Evolutionary conservation across 805 yeast species (phyloP).

Genomic region (Torulaspora gathmanii): DNA sequence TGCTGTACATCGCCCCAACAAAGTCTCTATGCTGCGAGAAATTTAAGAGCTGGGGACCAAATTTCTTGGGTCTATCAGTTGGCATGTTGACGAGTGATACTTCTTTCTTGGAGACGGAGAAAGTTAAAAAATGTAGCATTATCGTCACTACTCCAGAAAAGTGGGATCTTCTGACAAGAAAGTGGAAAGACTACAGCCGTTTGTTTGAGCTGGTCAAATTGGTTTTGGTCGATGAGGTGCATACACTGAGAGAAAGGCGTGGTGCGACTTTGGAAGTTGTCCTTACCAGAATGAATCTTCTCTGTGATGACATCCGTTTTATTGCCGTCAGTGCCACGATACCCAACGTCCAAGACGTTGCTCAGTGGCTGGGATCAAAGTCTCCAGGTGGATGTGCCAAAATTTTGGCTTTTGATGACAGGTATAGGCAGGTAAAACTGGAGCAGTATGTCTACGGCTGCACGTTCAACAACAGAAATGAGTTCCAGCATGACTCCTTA

Average conservation of each 20-base stretch:
- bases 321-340: constrained; percentile 51
- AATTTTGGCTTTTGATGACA: constrained; percentile 43
- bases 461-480: constrained; percentile 38
- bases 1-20: constrained; percentile 55
- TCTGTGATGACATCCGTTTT: constrained; percentile 38
- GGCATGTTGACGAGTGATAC: constrained; percentile 56
- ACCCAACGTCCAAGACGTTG: constrained; percentile 47
- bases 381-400: constrained; percentile 29
- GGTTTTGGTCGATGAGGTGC: constrained; percentile 47
- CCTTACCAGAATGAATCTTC: constrained; percentile 44
- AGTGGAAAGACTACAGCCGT: constrained; percentile 42
- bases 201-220: constrained; percentile 43
- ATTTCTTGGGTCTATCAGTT: constrained; percentile 42
- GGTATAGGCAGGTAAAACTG: constrained; percentile 44
- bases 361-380: constrained; percentile 41
- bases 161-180: constrained; percentile 54
- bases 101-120: constrained; percentile 41
- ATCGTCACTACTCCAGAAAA: constrained; percentile 60
- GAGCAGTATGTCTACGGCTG: constrained; percentile 43
- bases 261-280: constrained; percentile 49
- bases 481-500: constrained; percentile 45
- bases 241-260: constrained; percentile 42
- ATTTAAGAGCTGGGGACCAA: constrained; percentile 42
- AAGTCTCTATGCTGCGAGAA: constrained; percentile 53
- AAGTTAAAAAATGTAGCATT: constrained; percentile 45